Base-by-base conservation (phyloP, 352 stramenopile species). In the Globisporangium camurandrum region DNA sequence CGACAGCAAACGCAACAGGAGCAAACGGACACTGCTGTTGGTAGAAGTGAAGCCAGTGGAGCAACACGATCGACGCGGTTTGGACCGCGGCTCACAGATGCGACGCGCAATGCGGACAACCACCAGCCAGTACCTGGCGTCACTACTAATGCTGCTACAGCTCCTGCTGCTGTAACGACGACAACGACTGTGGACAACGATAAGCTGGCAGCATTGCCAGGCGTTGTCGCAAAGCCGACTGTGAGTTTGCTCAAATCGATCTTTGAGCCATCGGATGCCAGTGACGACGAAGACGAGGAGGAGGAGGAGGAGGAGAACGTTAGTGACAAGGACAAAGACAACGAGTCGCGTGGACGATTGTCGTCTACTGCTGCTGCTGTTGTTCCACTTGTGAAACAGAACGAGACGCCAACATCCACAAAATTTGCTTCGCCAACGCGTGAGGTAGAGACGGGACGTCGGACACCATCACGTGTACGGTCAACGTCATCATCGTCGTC, bases 221-320 rank as follows among this genome's bases (percentile, higher is more conserved):
- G 68, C 31, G 51, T 57, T 31, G 57, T 66, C n/a, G 46, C 70
- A 31, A 76, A 78, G 30, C 67, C 77, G 3, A 62, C 69, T 7
- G 46, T 48, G 2, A 70, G 67, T 64, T 53, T 93, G 40, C 59
- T 93, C 22, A 79, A 84, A 61, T 84, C 78, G 16, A 90, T 93
- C 46, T 93, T 93, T 60, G 79, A 91, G 50, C 75, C 74, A 1
- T 85, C 76, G 2, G 82, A 91, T 42, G 79, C 71, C 6, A 79
- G 67, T 50, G 64, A 63, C 1, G 58, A 85, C 27, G 66, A 83
- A 19, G 58, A 72, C 4, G 62, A 51, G 5, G 66, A 72, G 22
- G 64, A 73, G 2, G 57, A 69, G 5, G 56, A 61, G n/a, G n/a
- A 64, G 2, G 51, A 57, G 17, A 55, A 68, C 17, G 48, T 51